Evolutionary conservation across 1,284 basidiomycete genomes (phyloP), one percentile per base, ranked within the genome.

Genomic region (Melampsora larici-populina): DNA sequence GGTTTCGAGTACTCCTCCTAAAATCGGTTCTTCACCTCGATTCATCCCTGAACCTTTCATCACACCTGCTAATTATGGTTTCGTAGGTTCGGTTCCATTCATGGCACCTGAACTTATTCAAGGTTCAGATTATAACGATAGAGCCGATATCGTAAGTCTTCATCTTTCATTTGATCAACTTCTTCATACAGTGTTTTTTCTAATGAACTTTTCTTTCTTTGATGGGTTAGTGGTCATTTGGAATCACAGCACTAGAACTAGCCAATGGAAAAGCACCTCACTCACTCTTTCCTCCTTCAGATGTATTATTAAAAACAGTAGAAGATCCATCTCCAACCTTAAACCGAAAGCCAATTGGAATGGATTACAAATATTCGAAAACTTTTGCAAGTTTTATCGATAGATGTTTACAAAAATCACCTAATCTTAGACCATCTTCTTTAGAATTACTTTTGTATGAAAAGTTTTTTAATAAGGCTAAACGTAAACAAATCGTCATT

Each of bases 161-260:
- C 36, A n/a, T 43, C 18, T 46, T 31, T 79, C 18, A 60, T n/a
- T 21, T 66, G 92, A 92, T 62, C 93, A 94, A 82, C 9, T 13
- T 43, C 11, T 43, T 13, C 40, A 36, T 43, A 6, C 6, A 43
- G 40, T 8, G 11, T 36, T 36, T 36, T 36, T 36, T 36, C 8
- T 93, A 95, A 79, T 95, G 92, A 92, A 92, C 91, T n/a, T n/a
- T n/a, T n/a, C n/a, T n/a, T n/a, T n/a, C n/a, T n/a, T 62, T 92
- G 94, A 82, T 93, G 92, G 33, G 93, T 95, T 80, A 75, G 73
- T 67, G 64, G 73, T 67, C 73, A 11, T 75, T 67, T 68, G 64
- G 64, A 0, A 67, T 75, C 33, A 67, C 92, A 18, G 92, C 93
- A 7, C 86, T 94, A 58, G 93, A 95, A 83, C 86, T 95, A 29